These are phyloP conservation scores for Boletellus emodensis DNA, from an alignment of 768 basidiomycete species.

Conservation along the genomic window DNA sequence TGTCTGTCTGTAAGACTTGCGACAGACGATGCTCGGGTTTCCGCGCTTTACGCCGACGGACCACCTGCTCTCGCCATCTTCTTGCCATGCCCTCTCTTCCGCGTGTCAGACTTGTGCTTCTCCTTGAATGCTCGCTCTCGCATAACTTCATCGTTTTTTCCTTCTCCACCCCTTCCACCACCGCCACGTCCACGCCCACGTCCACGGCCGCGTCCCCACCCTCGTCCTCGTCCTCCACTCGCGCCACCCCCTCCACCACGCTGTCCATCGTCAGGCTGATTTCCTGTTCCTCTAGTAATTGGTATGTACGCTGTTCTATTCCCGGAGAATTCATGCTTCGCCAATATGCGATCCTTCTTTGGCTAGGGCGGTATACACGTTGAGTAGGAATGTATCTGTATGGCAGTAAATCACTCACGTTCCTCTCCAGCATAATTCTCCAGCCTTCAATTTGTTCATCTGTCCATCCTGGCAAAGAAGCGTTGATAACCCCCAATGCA, in stretches of 20 bases:
- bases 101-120: conserved; percentile 74
- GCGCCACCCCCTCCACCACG: conserved; percentile 13
- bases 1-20: no score
- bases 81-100: conserved; percentile 84
- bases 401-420: conserved; percentile 49
- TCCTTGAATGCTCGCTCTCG: conserved; percentile 70
- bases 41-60: conserved; percentile 20
- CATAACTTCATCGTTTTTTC: conserved; percentile 36
- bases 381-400: conserved; percentile 8
- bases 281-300: neutral
- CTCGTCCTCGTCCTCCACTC: conserved; percentile 35
- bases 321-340: conserved; percentile 74
- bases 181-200: conserved; percentile 38
- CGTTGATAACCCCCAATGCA: neutral
- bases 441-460: conserved; percentile 93
- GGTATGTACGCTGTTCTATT: conserved; percentile 38
- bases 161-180: conserved; percentile 31
- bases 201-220: conserved; percentile 38
- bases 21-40: neutral
- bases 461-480: conserved; percentile 49
- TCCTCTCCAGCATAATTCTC: conserved; percentile 83
- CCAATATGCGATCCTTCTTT: conserved; percentile 66
- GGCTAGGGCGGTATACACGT: conserved; percentile 41
- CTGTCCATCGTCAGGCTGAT: conserved; percentile 11
- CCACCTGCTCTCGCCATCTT: conserved; percentile 74